Conservation (phyloP, 495 filamentous ascomycete species). For the Annulohypoxylon stygium region DNA sequence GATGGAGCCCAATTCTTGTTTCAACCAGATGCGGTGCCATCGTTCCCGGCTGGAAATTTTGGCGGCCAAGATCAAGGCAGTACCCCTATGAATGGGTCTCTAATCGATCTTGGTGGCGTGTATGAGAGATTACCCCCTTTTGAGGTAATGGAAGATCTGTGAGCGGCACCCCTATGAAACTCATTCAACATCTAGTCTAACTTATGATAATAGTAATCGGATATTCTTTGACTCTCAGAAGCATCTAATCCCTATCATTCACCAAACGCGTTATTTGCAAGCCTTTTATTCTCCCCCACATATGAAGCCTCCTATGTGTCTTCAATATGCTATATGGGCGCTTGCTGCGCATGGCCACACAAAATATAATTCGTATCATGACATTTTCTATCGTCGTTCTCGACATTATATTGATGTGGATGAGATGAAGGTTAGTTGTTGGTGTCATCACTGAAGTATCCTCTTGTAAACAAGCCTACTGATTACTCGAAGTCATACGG, state of each 20-base stretch:
- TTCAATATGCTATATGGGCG: slow-evolving; percentile 65
- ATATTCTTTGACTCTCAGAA: slow-evolving; percentile 57
- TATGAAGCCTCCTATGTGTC: slow-evolving; percentile 62
- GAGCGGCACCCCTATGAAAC: slow-evolving; percentile 26
- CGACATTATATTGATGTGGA: slow-evolving; percentile 64
- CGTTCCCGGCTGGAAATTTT: slow-evolving; percentile 18
- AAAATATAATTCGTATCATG: slow-evolving; percentile 57
- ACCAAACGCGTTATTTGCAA: slow-evolving; percentile 56
- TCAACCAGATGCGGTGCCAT: slow-evolving; percentile 21
- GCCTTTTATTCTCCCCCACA: slow-evolving; percentile 59
- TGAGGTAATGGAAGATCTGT: slow-evolving; percentile 64
- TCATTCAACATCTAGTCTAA: not conserved
- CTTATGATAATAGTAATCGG: slow-evolving; percentile 52
- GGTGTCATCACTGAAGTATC: not conserved
- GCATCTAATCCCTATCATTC: slow-evolving; percentile 57
- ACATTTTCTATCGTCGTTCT: slow-evolving; percentile 61
- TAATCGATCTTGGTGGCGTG: slow-evolving; percentile 57
- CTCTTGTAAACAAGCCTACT: slow-evolving; percentile 7
- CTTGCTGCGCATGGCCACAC: slow-evolving; percentile 54
- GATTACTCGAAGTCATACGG: slow-evolving; percentile 51
- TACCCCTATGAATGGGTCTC: slow-evolving; percentile 38
- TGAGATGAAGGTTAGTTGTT: slow-evolving; percentile 58
- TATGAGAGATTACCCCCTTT: slow-evolving; percentile 60
- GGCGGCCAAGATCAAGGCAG: slow-evolving; percentile 24
- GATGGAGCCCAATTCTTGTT: slow-evolving; percentile 36